Evolutionary conservation across 2,329 filamentous ascomycete species (phyloP), one percentile per base, ranked within the genome.

Genomic region (Penicillium sp.): DNA sequence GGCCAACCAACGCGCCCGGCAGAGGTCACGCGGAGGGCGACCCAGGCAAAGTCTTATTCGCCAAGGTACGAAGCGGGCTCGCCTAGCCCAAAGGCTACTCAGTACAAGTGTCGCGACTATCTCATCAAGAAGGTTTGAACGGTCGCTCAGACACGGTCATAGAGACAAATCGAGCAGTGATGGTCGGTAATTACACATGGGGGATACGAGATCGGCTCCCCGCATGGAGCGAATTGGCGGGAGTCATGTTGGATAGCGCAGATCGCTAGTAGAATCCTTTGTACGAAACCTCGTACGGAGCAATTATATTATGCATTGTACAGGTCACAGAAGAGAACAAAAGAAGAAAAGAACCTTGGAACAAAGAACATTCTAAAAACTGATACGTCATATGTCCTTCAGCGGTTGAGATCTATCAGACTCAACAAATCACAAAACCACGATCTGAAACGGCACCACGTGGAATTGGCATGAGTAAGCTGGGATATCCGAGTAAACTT

Each of bases 1-100:
- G 14, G 22, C 52, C 52, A 54, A 51, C 52, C 48, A 51, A 11
- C 31, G 5, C 11, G 22, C 29, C 14, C 13, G 9, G 10, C 18
- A 45, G 10, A 45, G 49, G 49, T 50, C 56, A 54, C 52, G 52
- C 52, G 49, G 50, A 58, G 34, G 16, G 44, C 29, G 16, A 22
- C 4, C 22, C 44, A 51, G 32, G 54, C 45, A 53, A 44, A 55
- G 42, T 40, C 38, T 49, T 57, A 53, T 50, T 56, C 58, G 54
- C 56, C 41, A 40, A 27, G 40, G 52, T 27, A 53, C 53, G 56
- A 43, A 43, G 7, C 22, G 31, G 14, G 22, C 27, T 31, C 46
- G 13, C 18, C 49, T 51, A 40, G 43, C 31, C 29, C 16, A 39
- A 13, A 1, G n/a, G 5, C 18, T 18, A 18, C 18, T 18, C 18